phyloP scores from a whole-genome alignment of 208 protist species.

The Phytomonas francai region DNA sequence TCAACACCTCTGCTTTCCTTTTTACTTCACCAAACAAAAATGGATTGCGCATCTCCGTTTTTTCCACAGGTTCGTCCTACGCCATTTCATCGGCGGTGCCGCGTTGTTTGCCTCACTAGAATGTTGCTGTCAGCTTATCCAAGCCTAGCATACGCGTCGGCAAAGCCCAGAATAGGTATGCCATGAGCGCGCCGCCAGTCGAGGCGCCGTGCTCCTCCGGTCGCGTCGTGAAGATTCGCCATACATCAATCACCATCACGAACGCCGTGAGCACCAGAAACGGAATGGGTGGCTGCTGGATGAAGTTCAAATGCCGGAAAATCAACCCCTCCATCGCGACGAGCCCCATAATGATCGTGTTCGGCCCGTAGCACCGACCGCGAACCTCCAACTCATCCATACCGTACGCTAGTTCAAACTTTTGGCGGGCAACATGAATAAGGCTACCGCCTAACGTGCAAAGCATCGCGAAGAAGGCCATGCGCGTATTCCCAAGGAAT shows the following conservation, averaged over 20 bases:
- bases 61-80: too few relatives aligned
- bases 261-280: constrained; percentile 85
- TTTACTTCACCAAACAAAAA: too few relatives aligned
- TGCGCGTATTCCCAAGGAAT: constrained; percentile 77
- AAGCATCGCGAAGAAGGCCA: constrained; percentile 67
- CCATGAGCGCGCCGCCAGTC: constrained; percentile 80
- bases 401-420: constrained; percentile 79
- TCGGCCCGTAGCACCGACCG: constrained; percentile 80
- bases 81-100: too few relatives aligned
- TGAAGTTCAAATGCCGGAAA: constrained; percentile 87
- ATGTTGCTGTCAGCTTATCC: constrained; percentile 75
- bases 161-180: constrained; percentile 82
- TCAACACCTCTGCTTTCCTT: too few relatives aligned
- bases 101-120: constrained; percentile 23
- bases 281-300: constrained; percentile 84
- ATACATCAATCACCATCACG: constrained; percentile 87
- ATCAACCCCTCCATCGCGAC: constrained; percentile 80
- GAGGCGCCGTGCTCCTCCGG: constrained; percentile 79
- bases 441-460: constrained; percentile 64
- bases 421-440: constrained; percentile 73
- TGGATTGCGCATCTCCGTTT: too few relatives aligned
- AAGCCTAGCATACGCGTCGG: constrained; percentile 77
- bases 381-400: constrained; percentile 81
- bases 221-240: constrained; percentile 79
- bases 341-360: constrained; percentile 83